phyloP scores from a whole-genome alignment of 1,139 yeast species.

The Saccharomyces pastorianus region DNA sequence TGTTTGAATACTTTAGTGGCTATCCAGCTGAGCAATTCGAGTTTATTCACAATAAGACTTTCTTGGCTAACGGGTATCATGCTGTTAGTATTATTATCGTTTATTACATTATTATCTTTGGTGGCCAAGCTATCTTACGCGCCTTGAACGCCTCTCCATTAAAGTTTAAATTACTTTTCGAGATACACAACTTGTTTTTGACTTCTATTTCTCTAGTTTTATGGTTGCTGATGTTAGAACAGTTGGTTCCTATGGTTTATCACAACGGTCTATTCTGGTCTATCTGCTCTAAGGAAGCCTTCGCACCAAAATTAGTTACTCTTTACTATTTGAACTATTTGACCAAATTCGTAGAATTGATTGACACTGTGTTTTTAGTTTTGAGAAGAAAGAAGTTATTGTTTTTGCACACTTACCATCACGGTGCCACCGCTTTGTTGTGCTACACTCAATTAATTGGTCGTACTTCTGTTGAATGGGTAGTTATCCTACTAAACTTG shows the following conservation, averaged over 20 bases:
- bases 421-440: slow-evolving; percentile 93
- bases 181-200: slow-evolving; percentile 71
- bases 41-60: slow-evolving; percentile 59
- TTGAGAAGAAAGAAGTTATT: slow-evolving; percentile 84
- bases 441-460: slow-evolving; percentile 94
- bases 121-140: slow-evolving; percentile 60
- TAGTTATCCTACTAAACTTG: slow-evolving; percentile 80
- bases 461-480: slow-evolving; percentile 89
- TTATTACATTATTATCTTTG: slow-evolving; percentile 76
- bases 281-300: slow-evolving; percentile 70
- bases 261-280: slow-evolving; percentile 78
- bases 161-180: slow-evolving; percentile 64
- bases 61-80: slow-evolving; percentile 59
- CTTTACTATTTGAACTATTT: slow-evolving; percentile 75
- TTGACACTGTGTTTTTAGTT: slow-evolving; percentile 88
- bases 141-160: slow-evolving; percentile 52
- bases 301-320: slow-evolving; percentile 78
- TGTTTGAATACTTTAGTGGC: slow-evolving; percentile 46
- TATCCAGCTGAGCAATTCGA: slow-evolving; percentile 64
- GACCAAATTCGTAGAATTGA: slow-evolving; percentile 72
- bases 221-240: slow-evolving; percentile 69
- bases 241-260: slow-evolving; percentile 71
- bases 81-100: slow-evolving; percentile 54
- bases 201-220: slow-evolving; percentile 63
- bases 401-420: slow-evolving; percentile 93